Base-by-base conservation (phyloP, 2,329 filamentous ascomycete genomes). In the Camptophora hylomeconis region DNA sequence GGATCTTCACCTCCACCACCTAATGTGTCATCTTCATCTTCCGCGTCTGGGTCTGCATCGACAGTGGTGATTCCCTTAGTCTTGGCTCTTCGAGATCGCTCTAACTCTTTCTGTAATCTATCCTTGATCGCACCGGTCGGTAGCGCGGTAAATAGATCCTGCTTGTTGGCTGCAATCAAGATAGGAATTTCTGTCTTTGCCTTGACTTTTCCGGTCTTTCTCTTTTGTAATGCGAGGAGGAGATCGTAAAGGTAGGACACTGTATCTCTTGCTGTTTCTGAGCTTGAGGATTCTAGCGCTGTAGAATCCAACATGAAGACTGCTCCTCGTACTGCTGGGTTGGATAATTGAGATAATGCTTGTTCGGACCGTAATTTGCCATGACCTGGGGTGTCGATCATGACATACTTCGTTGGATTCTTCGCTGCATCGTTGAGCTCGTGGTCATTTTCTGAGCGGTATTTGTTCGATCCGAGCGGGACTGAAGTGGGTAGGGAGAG, bases 111-210 rank as follows among this genome's bases (percentile, higher is more conserved):
- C 57, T 95, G 86, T 9, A 98, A 62, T 39, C 69, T 72, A 30
- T 66, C 65, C 53, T 72, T 77, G 35, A 94, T 80, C 17, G 92
- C 63, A 5, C 69, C 67, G 0, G 80, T 71, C 0, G 89, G 89
- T 28, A 94, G 60, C 5, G 87, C 83, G 0, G 89, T 94, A 52
- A 98, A 98, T 1, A 98, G 65, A 52, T 98, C 89, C 50, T 84
- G 69, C 65, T 98, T 98, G 57, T 95, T 98, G 30, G 84, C 86
- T 2, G 84, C 86, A 18, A 98, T 63, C 19, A 98, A 65, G 5
- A 98, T 67, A 0, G 80, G 75, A 6, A 89, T 65, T 24, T 65
- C 61, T 2, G 65, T 65, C 38, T 67, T 73, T 20, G 36, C 46
- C 37, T 53, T 56, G 28, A 40, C 40, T 3, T 24, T 30, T 3